Base-by-base conservation (phyloP, 2,329 filamentous ascomycete species). In the Phoma sp. region DNA sequence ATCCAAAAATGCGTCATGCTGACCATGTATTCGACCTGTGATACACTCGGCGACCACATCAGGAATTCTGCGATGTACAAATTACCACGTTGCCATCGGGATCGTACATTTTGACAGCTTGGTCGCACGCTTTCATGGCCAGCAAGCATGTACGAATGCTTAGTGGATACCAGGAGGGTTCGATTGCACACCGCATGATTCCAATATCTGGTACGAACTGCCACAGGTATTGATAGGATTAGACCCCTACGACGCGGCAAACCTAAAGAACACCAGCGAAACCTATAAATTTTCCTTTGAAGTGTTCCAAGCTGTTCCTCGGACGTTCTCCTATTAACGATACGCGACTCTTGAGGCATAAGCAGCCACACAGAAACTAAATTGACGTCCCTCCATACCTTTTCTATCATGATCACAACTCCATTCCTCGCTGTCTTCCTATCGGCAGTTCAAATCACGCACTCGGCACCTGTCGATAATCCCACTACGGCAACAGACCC, bases 91-190 rank as follows among this genome's bases (percentile, higher is more conserved):
- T 61, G 47, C 45, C n/a, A 45, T 47, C 55, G 57, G 53, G 32
- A 53, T 38, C 43, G 33, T 57, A 51, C 53, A 59, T 59, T 49
- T 54, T 64, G 59, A 62, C 61, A 65, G 53, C 53, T 62, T 28
- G 59, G 51, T 52, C 47, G 45, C 39, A 25, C 36, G 23, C 17
- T 26, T 17, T n/a, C 21, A 39, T 1, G 20, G 21, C 20, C n/a
- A 14, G 15, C 6, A 20, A 29, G 33, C 17, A 50, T 51, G 39
- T 53, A 25, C 23, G 47, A 34, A 48, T 51, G 33, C 26, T 42
- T 25, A 55, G 25, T 42, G 32, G 32, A 38, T 55, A 49, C 42
- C 36, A 38, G 49, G 38, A 34, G 11, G 18, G 12, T 21, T 25
- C 18, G n/a, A 34, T 21, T 46, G 30, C 4, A 25, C 26, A 55